phyloP scores from a whole-genome alignment of 2,329 filamentous ascomycete genomes.

The Fusarium sp. region DNA sequence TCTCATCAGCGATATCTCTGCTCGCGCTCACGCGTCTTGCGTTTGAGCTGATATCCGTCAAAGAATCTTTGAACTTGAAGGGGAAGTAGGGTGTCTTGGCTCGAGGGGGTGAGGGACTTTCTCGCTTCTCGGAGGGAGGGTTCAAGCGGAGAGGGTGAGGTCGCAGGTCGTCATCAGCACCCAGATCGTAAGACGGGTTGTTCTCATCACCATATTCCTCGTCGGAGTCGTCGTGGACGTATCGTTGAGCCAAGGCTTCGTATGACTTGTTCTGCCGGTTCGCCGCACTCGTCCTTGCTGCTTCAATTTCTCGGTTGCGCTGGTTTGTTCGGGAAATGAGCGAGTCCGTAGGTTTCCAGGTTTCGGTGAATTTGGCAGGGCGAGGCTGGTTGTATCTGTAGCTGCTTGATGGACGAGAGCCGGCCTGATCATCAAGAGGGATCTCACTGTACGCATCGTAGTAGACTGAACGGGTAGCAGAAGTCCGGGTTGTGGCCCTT shows the following conservation, averaged over 20 bases:
- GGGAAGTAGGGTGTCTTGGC: constrained; percentile 39
- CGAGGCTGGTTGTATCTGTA: constrained; percentile 50
- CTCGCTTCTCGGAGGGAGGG: constrained; percentile 48
- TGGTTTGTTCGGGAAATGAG: constrained; percentile 65
- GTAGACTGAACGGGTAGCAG: constrained; percentile 51
- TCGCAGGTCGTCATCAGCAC: constrained; percentile 49
- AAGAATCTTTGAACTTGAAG: constrained; percentile 43
- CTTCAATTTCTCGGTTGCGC: constrained; percentile 58
- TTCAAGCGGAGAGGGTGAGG: constrained; percentile 67
- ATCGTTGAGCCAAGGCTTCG: constrained; percentile 58
- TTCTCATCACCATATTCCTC: constrained; percentile 56
- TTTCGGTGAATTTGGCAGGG: constrained; percentile 62
- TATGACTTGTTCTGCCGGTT: constrained; percentile 55
- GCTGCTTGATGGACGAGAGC: constrained; percentile 43
- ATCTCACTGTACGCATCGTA: constrained; percentile 63
- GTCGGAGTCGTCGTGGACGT: constrained; percentile 56
- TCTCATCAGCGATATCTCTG: constrained; percentile 59
- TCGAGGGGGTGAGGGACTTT: constrained; percentile 28
- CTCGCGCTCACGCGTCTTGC: constrained; percentile 56
- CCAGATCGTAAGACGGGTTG: constrained; percentile 43
- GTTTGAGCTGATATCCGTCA: constrained; percentile 61
- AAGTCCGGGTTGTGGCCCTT: constrained; percentile 60
- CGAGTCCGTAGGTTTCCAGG: constrained; percentile 66
- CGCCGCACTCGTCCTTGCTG: constrained; percentile 49
- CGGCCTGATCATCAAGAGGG: constrained; percentile 55